Conservation (phyloP, 208 protist species). For the Leishmania gerbilli region DNA sequence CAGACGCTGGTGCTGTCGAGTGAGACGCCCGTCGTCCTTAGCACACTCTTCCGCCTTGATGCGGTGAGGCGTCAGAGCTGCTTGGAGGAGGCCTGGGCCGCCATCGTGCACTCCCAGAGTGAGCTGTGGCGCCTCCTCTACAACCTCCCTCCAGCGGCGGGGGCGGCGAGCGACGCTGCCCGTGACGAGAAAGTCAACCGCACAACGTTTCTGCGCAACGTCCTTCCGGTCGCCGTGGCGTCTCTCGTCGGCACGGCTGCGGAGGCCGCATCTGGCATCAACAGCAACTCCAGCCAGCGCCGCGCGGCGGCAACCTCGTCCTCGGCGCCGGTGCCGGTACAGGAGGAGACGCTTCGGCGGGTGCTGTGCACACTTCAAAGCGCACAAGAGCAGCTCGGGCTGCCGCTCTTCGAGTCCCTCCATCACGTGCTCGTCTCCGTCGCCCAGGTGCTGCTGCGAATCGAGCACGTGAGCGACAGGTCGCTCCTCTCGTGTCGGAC, state of each 20-base stretch:
- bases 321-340: background rate
- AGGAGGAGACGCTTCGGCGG: conserved; percentile 10
- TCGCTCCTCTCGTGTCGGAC: background rate
- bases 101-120: conserved; percentile 20
- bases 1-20: conserved; percentile 30
- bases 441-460: conserved; percentile 22
- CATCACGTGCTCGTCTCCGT: conserved; percentile 23
- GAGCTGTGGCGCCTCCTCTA: conserved; percentile 30
- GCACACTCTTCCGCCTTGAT: conserved; percentile 25
- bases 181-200: background rate
- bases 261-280: background rate
- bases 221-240: conserved; percentile 12
- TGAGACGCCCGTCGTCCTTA: conserved; percentile 24
- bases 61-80: conserved; percentile 12
- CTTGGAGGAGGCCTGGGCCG: conserved; percentile 54
- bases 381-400: conserved; percentile 21
- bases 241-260: conserved; percentile 8
- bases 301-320: background rate
- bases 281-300: background rate
- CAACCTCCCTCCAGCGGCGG: conserved; percentile 23
- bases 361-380: conserved; percentile 22
- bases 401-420: conserved; percentile 28
- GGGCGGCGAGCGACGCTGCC: conserved; percentile 1
- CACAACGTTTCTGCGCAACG: conserved; percentile 16
- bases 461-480: conserved; percentile 11